Evolutionary conservation across 306 rosid genomes (phyloP).

Genomic region (Cucumis sativus): DNA sequence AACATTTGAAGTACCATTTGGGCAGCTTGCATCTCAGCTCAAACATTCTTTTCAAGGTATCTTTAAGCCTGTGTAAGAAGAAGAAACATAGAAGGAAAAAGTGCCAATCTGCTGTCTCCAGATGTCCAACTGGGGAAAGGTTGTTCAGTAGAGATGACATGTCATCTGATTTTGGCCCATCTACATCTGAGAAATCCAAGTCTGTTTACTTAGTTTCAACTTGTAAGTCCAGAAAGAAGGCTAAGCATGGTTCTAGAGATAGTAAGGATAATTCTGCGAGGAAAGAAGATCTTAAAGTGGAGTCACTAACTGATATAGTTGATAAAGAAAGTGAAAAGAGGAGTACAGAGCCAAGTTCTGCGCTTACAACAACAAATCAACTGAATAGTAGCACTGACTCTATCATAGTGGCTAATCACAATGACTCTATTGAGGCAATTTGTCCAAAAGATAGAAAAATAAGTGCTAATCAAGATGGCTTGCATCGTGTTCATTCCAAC

Average conservation of each 20-base stretch:
- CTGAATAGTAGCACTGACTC: constrained; percentile 16
- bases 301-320: constrained; percentile 13
- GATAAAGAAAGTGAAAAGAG: constrained; percentile 29
- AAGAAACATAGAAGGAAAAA: constrained; percentile 46
- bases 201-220: constrained; percentile 7
- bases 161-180: constrained; percentile 41
- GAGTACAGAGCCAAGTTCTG: constrained; percentile 22
- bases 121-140: constrained; percentile 14
- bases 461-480: constrained; percentile 5
- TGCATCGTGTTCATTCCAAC: neutral
- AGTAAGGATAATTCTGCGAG: constrained; percentile 11
- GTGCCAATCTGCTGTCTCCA: constrained; percentile 5
- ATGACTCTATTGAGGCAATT: constrained; percentile 14
- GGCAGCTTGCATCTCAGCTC: constrained; percentile 28
- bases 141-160: constrained; percentile 12
- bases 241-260: constrained; percentile 17
- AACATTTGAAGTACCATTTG: constrained; percentile 29
- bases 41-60: constrained; percentile 24
- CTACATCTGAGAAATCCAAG: constrained; percentile 30
- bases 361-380: constrained; percentile 27
- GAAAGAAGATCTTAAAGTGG: constrained; percentile 7
- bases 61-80: constrained; percentile 31
- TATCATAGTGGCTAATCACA: constrained; percentile 13
- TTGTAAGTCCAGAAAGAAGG: constrained; percentile 18
- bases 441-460: constrained; percentile 19